Evolutionary conservation across 495 filamentous ascomycete species (phyloP).

Genomic region (Hypoxylon trugodes): DNA sequence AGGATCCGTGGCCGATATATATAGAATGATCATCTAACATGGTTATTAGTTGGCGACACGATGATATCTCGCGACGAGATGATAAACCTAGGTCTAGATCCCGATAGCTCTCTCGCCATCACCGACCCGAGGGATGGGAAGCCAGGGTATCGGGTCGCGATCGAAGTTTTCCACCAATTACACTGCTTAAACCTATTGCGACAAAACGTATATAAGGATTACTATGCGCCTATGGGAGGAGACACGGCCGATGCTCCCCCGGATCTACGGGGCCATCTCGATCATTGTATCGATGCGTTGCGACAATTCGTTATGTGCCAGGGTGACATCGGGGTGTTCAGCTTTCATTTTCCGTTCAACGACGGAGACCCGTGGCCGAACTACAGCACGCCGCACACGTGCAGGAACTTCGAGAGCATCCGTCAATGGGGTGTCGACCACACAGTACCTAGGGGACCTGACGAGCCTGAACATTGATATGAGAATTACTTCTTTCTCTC

Average conservation of each 20-base stretch:
- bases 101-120: conserved; percentile 54
- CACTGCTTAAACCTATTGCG: conserved; percentile 63
- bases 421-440: conserved; percentile 60
- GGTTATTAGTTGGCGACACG: conserved; percentile 53
- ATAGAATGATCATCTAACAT: background rate
- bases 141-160: conserved; percentile 58
- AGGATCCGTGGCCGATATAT: background rate
- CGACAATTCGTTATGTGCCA: conserved; percentile 61
- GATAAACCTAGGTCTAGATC: conserved; percentile 54
- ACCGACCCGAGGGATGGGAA: conserved; percentile 59
- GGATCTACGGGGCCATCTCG: conserved; percentile 46
- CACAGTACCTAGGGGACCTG: conserved; percentile 50
- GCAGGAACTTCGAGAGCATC: conserved; percentile 59
- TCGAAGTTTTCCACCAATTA: conserved; percentile 67
- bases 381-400: conserved; percentile 58
- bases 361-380: conserved; percentile 57
- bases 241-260: conserved; percentile 43
- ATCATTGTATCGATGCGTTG: conserved; percentile 62
- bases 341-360: conserved; percentile 53
- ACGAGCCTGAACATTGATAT: conserved; percentile 40
- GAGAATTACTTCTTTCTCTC: no score
- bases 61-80: conserved; percentile 61
- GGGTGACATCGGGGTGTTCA: conserved; percentile 60
- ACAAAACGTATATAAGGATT: conserved; percentile 58
- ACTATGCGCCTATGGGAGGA: conserved; percentile 54